A percentile compares a stretch with the other conserved stretches of the same genome.
Conservation (phyloP, 78 protist species). For the Isochrysis galbana region DNA sequence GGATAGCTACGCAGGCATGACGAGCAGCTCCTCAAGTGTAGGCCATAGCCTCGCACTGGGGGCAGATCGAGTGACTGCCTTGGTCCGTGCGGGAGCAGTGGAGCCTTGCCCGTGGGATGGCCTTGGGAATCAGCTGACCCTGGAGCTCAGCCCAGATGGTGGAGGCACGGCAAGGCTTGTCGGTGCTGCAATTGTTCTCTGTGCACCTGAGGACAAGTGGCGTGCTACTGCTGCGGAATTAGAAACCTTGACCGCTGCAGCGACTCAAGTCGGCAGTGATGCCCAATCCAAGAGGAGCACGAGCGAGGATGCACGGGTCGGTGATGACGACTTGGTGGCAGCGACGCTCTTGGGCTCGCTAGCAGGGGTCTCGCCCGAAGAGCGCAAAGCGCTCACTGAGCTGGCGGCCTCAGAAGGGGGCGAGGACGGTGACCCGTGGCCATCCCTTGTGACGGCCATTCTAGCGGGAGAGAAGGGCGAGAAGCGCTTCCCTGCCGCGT, state of each 20-base stretch:
- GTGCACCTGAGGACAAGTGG: background rate
- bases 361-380: background rate
- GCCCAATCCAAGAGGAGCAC: too few species aligned
- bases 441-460: background rate
- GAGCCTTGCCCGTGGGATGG: slow-evolving; percentile 7
- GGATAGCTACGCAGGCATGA: too few species aligned
- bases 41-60: too few species aligned
- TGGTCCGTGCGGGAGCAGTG: background rate
- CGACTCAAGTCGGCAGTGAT: background rate
- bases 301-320: background rate
- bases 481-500: too few species aligned
- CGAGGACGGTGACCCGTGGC: background rate
- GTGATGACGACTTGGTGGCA: background rate
- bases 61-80: background rate
- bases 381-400: background rate
- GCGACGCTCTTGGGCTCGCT: background rate
- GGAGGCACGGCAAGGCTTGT: background rate
- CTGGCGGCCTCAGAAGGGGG: background rate
- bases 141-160: background rate
- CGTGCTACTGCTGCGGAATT: background rate
- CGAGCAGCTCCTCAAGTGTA: too few species aligned
- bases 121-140: background rate
- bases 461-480: too few species aligned
- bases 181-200: background rate
- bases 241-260: background rate